Percentiles rank a stretch among this genome's conserved stretches.
Conservation (phyloP, 2,329 filamentous ascomycete species). For the Alternaria rosae region DNA sequence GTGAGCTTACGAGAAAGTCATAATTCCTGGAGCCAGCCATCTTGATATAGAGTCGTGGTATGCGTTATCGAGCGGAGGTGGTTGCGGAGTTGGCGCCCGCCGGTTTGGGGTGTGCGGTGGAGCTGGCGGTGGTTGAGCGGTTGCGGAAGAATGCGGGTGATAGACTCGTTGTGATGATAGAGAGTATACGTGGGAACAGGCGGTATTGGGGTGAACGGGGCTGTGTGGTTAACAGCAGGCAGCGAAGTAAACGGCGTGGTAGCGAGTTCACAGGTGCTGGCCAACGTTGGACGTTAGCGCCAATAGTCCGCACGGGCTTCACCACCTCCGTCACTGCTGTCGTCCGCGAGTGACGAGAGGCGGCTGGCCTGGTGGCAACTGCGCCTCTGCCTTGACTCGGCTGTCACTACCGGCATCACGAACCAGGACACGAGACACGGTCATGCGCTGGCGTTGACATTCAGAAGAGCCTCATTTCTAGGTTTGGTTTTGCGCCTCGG, state of each 20-base stretch:
- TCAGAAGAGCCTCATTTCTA: neutral
- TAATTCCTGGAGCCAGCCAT: conserved; percentile 99
- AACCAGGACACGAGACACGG: neutral
- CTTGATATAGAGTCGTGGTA: conserved; percentile 30
- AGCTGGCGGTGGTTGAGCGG: conserved; percentile 8
- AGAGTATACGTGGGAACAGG: neutral
- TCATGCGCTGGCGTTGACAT: neutral
- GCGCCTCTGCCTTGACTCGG: conserved; percentile 6
- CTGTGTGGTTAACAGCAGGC: conserved; percentile 11
- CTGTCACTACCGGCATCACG: neutral
- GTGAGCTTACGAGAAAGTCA: conserved; percentile 85
- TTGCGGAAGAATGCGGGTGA: neutral
- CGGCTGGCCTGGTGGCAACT: conserved; percentile 9
- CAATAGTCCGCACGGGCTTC: conserved; percentile 17
- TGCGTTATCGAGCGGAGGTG: conserved; percentile 22
- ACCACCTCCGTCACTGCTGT: conserved; percentile 16
- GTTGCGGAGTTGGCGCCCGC: conserved; percentile 37
- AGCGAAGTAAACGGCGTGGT: conserved; percentile 16
- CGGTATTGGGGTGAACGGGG: conserved; percentile 2
- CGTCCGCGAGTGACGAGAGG: conserved; percentile 6
- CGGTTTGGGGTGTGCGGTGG: conserved; percentile 19
- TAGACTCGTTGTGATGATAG: neutral
- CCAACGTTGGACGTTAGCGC: conserved; percentile 20
- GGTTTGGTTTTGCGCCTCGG: neutral
- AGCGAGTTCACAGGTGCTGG: conserved; percentile 17